Evolutionary conservation across 2,329 filamentous ascomycete species (phyloP).

Genomic region (Stachybotrys elegans): DNA sequence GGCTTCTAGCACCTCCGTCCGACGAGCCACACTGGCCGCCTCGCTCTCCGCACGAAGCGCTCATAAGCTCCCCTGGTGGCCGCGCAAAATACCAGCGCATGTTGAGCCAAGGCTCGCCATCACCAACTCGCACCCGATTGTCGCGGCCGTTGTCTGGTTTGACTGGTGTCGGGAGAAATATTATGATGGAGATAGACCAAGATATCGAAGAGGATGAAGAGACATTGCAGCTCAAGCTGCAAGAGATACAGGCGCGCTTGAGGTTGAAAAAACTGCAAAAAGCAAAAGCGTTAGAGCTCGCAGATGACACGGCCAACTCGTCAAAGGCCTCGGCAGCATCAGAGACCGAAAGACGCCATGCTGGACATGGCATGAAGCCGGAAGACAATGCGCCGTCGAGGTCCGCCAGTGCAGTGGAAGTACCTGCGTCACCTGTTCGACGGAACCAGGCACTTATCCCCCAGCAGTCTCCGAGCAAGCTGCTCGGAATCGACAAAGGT

Average conservation of each 20-base stretch:
- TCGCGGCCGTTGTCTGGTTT: constrained; percentile 20
- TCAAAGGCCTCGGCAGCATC: constrained; percentile 12
- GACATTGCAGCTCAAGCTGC: constrained; percentile 76
- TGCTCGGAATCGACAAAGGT: constrained; percentile 88
- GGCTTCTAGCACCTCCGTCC: constrained; percentile 22
- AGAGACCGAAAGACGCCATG: neutral
- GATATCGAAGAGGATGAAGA: constrained; percentile 81
- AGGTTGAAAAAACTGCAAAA: constrained; percentile 84
- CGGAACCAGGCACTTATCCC: constrained; percentile 43
- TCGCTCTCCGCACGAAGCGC: constrained; percentile 59
- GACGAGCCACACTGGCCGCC: constrained; percentile 60
- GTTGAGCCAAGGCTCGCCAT: constrained; percentile 61
- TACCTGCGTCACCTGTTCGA: constrained; percentile 71
- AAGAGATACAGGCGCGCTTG: constrained; percentile 82
- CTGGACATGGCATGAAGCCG: neutral
- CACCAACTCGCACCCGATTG: constrained; percentile 52
- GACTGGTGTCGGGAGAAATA: too few relatives aligned
- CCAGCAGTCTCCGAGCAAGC: constrained; percentile 71
- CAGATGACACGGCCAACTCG: constrained; percentile 6
- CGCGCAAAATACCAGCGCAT: constrained; percentile 69
- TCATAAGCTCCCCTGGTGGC: constrained; percentile 68
- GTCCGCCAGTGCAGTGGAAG: constrained; percentile 49
- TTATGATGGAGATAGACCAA: constrained; percentile 22
- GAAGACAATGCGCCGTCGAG: neutral
- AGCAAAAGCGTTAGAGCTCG: constrained; percentile 19